A percentile compares a stretch with the other conserved stretches of the same genome.
Conservation (phyloP, 176 grass and related monocot genomes). For the Musa acuminata region DNA sequence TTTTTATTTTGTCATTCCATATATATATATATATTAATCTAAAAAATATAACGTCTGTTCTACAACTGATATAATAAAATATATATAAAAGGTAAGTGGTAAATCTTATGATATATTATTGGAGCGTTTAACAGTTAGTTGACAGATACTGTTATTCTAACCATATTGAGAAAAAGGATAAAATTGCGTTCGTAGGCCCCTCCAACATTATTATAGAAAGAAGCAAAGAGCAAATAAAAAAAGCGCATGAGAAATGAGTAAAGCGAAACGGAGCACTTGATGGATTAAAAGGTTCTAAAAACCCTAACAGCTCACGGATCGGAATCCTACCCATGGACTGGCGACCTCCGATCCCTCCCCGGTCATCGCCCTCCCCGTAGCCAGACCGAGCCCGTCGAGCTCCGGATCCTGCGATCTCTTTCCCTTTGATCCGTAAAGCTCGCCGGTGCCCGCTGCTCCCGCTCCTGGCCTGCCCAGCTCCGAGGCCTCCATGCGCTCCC, state of each 20-base stretch:
- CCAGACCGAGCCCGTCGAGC: background rate
- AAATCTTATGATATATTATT: no score
- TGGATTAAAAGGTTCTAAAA: background rate
- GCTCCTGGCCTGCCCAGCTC: background rate
- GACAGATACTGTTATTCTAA: no score
- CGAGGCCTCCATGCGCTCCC: constrained; percentile 16
- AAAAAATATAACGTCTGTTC: no score
- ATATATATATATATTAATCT: no score
- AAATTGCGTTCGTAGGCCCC: no score
- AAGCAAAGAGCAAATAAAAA: background rate
- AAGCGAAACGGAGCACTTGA: background rate
- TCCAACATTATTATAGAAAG: background rate
- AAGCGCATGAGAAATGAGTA: background rate
- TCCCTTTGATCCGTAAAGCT: background rate
- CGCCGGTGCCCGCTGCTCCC: background rate
- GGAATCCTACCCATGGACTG: background rate
- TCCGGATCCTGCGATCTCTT: background rate
- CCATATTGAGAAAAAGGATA: no score
- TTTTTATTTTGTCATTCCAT: no score
- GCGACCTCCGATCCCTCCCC: background rate
- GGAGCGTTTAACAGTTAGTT: no score
- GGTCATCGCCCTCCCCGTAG: background rate
- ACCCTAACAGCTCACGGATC: constrained; percentile 1
- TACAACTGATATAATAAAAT: no score
- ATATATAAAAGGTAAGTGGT: no score